These are phyloP conservation scores for Globisporangium spinosum DNA, from an alignment of 352 stramenopile genomes.

Conservation along the genomic window DNA sequence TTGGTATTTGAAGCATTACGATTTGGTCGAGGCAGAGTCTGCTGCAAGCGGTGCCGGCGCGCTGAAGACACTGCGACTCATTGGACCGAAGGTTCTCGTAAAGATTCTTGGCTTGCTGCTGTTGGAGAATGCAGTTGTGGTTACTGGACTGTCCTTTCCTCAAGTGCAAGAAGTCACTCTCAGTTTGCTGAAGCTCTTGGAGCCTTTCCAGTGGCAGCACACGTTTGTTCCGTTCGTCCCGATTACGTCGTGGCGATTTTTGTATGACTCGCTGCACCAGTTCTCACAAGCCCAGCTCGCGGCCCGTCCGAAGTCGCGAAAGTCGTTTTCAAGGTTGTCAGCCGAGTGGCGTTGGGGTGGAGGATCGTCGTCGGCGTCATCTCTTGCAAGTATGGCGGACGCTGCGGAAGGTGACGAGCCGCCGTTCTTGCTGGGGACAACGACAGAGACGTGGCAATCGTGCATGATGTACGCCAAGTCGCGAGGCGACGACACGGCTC, in stretches of 20 bases:
- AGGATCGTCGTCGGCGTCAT: slow-evolving; percentile 15
- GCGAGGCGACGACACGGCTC: slow-evolving; percentile 42
- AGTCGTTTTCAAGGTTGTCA: slow-evolving; percentile 51
- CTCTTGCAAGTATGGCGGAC: slow-evolving; percentile 1
- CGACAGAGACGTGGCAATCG: slow-evolving; percentile 64
- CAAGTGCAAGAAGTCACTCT: slow-evolving; percentile 75
- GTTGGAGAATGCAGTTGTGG: slow-evolving; percentile 71
- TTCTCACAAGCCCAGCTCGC: slow-evolving; percentile 51
- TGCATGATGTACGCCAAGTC: slow-evolving; percentile 48
- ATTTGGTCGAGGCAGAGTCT: slow-evolving; percentile 46
- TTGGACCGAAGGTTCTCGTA: slow-evolving; percentile 67
- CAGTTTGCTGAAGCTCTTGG: slow-evolving; percentile 61
- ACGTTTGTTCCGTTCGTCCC: slow-evolving; percentile 75
- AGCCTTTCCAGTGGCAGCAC: slow-evolving; percentile 82
- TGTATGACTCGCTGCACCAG: slow-evolving; percentile 56
- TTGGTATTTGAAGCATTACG: slow-evolving; percentile 68
- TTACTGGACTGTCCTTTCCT: slow-evolving; percentile 67
- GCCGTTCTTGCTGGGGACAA: slow-evolving; percentile 64
- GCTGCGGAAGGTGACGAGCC: slow-evolving; percentile 31
- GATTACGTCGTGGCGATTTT: slow-evolving; percentile 65
- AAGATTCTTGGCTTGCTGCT: slow-evolving; percentile 69
- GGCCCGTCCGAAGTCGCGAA: slow-evolving; percentile 49
- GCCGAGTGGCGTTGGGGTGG: slow-evolving; percentile 67
- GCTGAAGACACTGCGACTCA: slow-evolving; percentile 51
- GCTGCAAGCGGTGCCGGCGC: slow-evolving; percentile 34